Conservation (phyloP, 768 basidiomycete genomes). For the Coprinellus aureogranulatus region DNA sequence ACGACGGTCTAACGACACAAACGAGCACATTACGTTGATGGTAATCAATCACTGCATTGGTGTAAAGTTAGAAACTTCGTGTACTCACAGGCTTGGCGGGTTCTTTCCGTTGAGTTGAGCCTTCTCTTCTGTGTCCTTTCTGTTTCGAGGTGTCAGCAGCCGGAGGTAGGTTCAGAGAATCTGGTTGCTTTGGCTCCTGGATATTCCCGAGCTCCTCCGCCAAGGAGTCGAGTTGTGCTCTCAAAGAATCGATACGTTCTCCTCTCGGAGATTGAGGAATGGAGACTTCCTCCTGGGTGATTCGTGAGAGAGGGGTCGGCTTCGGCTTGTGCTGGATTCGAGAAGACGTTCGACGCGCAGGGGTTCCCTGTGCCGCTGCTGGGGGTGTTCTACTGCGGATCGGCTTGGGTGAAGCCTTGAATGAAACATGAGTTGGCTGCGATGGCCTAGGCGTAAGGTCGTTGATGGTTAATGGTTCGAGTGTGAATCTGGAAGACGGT, state of each 20-base stretch:
- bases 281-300: constrained; percentile 10
- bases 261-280: constrained; percentile 22
- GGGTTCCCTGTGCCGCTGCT: neutral
- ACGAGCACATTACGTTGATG: constrained; percentile 12
- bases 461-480: constrained; percentile 34
- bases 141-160: constrained; percentile 13
- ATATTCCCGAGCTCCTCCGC: constrained; percentile 16
- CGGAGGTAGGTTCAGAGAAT: constrained; percentile 9
- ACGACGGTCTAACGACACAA: constrained; percentile 3
- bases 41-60: constrained; percentile 15
- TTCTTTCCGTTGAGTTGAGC: constrained; percentile 4
- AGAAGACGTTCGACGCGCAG: neutral
- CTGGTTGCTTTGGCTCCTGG: constrained; percentile 8
- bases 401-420: neutral
- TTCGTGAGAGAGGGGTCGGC: constrained; percentile 15
- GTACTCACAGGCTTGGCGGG: constrained; percentile 4
- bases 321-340: constrained; percentile 14
- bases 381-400: neutral
- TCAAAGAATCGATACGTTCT: constrained; percentile 19
- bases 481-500: constrained; percentile 21
- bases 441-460: constrained; percentile 41
- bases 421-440: neutral
- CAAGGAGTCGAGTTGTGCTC: constrained; percentile 26
- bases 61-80: neutral
- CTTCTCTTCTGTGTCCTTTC: constrained; percentile 1